Evolutionary conservation across 1,139 yeast genomes (phyloP).

Genomic region (Suhomyces guaymorum): DNA sequence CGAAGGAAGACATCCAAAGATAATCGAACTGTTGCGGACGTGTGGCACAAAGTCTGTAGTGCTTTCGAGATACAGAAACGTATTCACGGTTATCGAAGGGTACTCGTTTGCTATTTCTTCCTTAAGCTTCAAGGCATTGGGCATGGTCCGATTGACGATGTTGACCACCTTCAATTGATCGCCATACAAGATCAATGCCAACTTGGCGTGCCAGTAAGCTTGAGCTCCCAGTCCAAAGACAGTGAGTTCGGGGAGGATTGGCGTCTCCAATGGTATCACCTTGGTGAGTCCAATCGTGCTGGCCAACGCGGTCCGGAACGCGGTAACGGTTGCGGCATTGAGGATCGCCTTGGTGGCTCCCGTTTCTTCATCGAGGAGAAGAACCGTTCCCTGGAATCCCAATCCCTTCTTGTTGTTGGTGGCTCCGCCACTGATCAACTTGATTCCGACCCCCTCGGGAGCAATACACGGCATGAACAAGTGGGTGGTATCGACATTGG

Average conservation of each 20-base stretch:
- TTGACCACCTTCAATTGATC: constrained; percentile 37
- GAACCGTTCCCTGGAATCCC: constrained; percentile 56
- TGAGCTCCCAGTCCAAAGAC: constrained; percentile 71
- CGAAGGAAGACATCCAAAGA: constrained; percentile 63
- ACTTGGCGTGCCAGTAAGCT: constrained; percentile 62
- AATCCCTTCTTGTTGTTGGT: constrained; percentile 32
- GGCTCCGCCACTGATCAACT: constrained; percentile 53
- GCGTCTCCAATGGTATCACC: constrained; percentile 26
- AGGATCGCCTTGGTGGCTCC: constrained; percentile 56
- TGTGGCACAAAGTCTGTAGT: constrained; percentile 19
- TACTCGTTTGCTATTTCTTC: constrained; percentile 28
- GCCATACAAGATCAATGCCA: constrained; percentile 46
- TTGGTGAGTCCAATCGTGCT: constrained; percentile 50
- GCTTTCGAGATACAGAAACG: constrained; percentile 22
- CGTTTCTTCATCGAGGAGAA: constrained; percentile 48
- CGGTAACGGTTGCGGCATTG: constrained; percentile 62
- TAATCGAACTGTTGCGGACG: constrained; percentile 37
- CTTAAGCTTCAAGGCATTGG: constrained; percentile 39
- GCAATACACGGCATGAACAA: constrained; percentile 67
- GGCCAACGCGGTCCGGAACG: constrained; percentile 68
- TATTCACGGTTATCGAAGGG: constrained; percentile 22
- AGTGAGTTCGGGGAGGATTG: constrained; percentile 29
- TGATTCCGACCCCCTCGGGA: constrained; percentile 45
- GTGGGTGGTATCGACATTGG: constrained; percentile 44
- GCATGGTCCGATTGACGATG: constrained; percentile 48